Percentiles rank a stretch among this genome's conserved stretches.
Conservation (phyloP, 2,329 filamentous ascomycete species). For the Fusarium albosuccineum region DNA sequence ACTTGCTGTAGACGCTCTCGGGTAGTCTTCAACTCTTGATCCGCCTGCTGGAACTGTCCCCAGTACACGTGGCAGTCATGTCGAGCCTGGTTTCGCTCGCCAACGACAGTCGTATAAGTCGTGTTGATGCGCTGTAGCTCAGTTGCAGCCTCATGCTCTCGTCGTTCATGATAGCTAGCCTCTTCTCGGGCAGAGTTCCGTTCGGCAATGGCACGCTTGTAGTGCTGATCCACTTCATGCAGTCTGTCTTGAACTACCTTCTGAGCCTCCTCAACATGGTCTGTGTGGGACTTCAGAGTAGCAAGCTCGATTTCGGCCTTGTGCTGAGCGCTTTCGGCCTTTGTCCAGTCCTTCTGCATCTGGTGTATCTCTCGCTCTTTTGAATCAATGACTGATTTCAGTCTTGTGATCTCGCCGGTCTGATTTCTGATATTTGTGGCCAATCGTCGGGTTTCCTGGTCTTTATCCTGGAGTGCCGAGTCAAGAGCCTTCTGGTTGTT, state of each 20-base stretch:
- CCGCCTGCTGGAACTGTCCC: background rate
- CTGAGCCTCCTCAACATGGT: background rate
- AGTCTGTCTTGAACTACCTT: background rate
- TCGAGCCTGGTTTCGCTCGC: constrained; percentile 1
- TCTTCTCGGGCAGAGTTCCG: constrained; percentile 4
- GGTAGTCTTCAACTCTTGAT: background rate
- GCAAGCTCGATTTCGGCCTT: background rate
- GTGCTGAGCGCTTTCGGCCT: background rate
- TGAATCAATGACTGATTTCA: background rate
- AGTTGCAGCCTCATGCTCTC: background rate
- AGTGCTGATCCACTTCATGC: background rate
- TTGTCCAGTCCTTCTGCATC: background rate
- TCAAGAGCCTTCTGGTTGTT: background rate
- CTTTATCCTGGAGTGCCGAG: background rate
- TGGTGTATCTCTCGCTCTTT: background rate
- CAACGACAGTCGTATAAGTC: background rate
- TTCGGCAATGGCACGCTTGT: background rate
- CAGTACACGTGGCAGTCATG: background rate
- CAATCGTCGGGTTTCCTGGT: background rate
- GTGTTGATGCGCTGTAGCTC: background rate
- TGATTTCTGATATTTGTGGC: background rate
- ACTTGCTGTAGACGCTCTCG: background rate
- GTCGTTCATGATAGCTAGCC: background rate
- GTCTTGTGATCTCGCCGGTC: background rate
- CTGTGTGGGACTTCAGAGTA: background rate